A percentile compares a stretch with the other conserved stretches of the same genome.
Conservation (phyloP, 192 early-diverging fungal genomes). For the Umbelopsis vinacea region DNA sequence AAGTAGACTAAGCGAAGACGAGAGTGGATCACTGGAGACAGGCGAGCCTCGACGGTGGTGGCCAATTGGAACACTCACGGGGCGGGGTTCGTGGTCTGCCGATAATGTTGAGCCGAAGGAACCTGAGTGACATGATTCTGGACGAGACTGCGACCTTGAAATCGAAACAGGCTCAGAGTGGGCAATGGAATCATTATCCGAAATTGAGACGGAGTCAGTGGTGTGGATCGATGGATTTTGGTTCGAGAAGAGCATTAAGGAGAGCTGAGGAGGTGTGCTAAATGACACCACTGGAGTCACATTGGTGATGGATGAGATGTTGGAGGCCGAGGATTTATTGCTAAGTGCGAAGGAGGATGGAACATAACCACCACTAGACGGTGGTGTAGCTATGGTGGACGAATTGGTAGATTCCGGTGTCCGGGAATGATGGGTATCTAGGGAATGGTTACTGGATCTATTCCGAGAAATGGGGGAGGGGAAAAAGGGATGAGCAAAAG, state of each 20-base stretch:
- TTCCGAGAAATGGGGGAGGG: too few species aligned
- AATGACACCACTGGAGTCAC: conserved; percentile 8
- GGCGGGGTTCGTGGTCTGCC: conserved; percentile 5
- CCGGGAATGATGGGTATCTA: conserved; percentile 15
- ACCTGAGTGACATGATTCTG: neutral
- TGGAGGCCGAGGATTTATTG: conserved; percentile 15
- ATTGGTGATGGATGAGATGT: conserved; percentile 11
- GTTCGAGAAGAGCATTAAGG: conserved; percentile 13
- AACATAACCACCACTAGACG: neutral
- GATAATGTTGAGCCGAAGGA: neutral
- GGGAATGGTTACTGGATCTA: neutral
- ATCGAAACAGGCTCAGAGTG: conserved; percentile 5
- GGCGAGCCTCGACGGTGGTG: neutral
- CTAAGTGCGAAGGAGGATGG: neutral
- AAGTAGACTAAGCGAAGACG: neutral
- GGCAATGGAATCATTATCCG: neutral
- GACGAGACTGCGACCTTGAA: neutral
- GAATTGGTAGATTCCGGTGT: conserved; percentile 2
- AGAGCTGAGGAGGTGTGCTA: conserved; percentile 12
- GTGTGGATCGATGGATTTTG: neutral
- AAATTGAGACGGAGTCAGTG: neutral
- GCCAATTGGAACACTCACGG: neutral
- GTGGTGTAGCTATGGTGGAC: conserved; percentile 7
- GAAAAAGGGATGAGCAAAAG: too few species aligned
- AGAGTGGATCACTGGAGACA: neutral